phyloP scores from a whole-genome alignment of 768 basidiomycete species.

The Trichaptum fuscoviolaceum region DNA sequence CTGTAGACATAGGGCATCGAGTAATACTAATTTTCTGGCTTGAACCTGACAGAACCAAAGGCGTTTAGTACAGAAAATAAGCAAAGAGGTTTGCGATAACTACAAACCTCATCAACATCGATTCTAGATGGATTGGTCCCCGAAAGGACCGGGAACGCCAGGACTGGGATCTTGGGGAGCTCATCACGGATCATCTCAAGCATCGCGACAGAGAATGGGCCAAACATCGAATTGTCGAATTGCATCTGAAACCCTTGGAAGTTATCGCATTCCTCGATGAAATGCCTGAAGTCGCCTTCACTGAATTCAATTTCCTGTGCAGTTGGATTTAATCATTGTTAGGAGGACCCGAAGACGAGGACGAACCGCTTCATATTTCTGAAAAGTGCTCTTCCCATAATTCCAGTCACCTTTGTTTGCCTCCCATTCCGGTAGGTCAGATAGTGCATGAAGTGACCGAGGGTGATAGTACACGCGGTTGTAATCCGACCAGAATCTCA shows the following conservation, averaged over 20 bases:
- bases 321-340: neutral
- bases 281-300: slow-evolving; percentile 63
- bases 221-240: slow-evolving; percentile 58
- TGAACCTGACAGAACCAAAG: slow-evolving; percentile 12
- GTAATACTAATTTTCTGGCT: slow-evolving; percentile 43
- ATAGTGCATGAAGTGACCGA: slow-evolving; percentile 57
- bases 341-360: neutral
- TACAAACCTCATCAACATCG: slow-evolving; percentile 22
- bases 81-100: neutral
- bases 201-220: slow-evolving; percentile 56
- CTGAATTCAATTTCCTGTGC: slow-evolving; percentile 42
- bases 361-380: slow-evolving; percentile 50
- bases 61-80: slow-evolving; percentile 6
- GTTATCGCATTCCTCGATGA: slow-evolving; percentile 72
- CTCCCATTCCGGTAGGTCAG: slow-evolving; percentile 55
- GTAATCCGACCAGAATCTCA: slow-evolving; percentile 62
- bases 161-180: slow-evolving; percentile 51
- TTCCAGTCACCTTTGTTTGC: slow-evolving; percentile 51
- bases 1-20: slow-evolving; percentile 58
- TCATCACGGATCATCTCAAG: slow-evolving; percentile 64
- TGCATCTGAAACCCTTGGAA: slow-evolving; percentile 73
- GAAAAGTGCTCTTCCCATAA: slow-evolving; percentile 45
- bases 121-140: slow-evolving; percentile 27
- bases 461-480: slow-evolving; percentile 45
- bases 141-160: slow-evolving; percentile 57